Evolutionary conservation across 2,329 filamentous ascomycete genomes (phyloP), one percentile per base, ranked within the genome.

Genomic region (Arthrobotrys musiformis): DNA sequence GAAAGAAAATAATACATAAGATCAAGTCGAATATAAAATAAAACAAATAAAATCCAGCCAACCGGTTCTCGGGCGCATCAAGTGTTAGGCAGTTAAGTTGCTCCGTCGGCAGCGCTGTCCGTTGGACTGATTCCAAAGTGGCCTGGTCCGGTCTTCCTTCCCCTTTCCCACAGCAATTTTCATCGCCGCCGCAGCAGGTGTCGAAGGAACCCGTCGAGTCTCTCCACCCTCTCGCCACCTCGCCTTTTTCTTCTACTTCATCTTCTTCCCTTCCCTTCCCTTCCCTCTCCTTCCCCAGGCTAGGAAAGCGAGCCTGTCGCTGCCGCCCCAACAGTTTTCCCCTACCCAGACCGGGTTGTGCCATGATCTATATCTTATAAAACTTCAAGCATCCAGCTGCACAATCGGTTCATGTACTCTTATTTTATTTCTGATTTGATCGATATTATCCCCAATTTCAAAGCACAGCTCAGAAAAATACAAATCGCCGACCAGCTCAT

Each of bases 171-270:
- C 42, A 50, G 19, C 22, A 28, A 48, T 13, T 48, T 50, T 33
- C 42, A 44, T 44, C 42, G n/a, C n/a, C 42, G 42, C 42, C n/a
- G 40, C 40, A n/a, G n/a, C 40, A 8, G 44, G 5, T 28, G 50
- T 56, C 26, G 3, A 22, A 56, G 42, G n/a, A n/a, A n/a, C 42
- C 26, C 7, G 19, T 48, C 44, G 44, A 37, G 35, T 50, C 44
- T 48, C 44, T 48, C 44, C 35, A 70, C 67, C 37, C 8, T 37
- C 30, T 42, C 42, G 26, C 44, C 54, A 48, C 44, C 19, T 48
- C 1, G n/a, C 9, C 40, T 17, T 19, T 19, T 37, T 37, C n/a
- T 24, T 8, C n/a, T n/a, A n/a, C n/a, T 50, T 26, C n/a, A 2
- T 58, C 30, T 35, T 13, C 15, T 40, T 35, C 28, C 19, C n/a